A percentile compares a stretch with the other conserved stretches of the same genome.
phyloP scores from a whole-genome alignment of 768 basidiomycete species.

The Rossbeevera mucosa region DNA sequence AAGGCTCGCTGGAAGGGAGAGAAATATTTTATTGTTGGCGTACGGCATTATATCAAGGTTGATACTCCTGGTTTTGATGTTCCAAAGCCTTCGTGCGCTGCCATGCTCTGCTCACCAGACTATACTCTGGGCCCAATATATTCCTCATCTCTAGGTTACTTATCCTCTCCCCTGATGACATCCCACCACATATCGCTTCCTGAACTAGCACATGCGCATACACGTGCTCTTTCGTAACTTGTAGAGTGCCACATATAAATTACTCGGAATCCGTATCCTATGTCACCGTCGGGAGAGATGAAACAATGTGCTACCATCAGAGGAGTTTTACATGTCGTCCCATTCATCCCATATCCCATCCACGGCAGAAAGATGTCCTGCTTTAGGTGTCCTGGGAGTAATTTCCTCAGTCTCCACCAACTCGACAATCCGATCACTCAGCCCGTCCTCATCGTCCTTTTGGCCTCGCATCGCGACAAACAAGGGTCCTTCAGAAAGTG shows the following conservation, averaged over 20 bases:
- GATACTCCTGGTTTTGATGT: not conserved
- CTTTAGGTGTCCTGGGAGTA: constrained; percentile 31
- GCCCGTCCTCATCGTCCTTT: constrained; percentile 52
- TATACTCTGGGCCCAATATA: not conserved
- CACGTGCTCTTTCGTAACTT: not conserved
- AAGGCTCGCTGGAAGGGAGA: too few relatives aligned
- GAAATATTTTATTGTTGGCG: too few relatives aligned
- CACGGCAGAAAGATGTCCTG: constrained; percentile 8
- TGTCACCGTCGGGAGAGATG: not conserved
- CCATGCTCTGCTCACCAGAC: not conserved
- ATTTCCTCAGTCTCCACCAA: constrained; percentile 66
- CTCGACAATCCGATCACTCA: constrained; percentile 62
- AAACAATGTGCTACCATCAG: not conserved
- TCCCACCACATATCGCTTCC: not conserved
- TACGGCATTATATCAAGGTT: not conserved
- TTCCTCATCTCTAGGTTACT: not conserved
- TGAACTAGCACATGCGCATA: constrained; percentile 8
- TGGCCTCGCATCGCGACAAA: constrained; percentile 61
- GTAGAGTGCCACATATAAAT: not conserved
- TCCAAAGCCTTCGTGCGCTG: not conserved
- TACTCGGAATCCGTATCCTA: not conserved
- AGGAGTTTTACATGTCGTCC: constrained; percentile 47
- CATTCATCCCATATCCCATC: constrained; percentile 63
- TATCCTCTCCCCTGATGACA: not conserved
- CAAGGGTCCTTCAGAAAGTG: constrained; percentile 38